Evolutionary conservation across 2,329 filamentous ascomycete species (phyloP).

Genomic region (Microcyclospora tardicrescens): DNA sequence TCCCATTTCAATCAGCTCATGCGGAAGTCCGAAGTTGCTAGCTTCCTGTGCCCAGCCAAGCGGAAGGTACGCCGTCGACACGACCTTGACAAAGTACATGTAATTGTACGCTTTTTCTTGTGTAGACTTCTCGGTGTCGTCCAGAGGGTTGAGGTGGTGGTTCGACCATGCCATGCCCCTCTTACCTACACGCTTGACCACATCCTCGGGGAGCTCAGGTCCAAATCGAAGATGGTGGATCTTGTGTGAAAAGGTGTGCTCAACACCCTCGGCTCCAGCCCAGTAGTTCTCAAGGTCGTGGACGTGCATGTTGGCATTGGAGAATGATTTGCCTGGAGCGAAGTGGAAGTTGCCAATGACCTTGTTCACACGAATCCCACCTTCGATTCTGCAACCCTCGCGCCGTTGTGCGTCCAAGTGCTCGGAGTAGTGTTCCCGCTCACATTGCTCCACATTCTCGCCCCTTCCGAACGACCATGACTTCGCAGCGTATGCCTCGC

Average conservation of each 20-base stretch:
- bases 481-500: slow-evolving; percentile 78
- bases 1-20: slow-evolving; percentile 51
- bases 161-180: slow-evolving; percentile 60
- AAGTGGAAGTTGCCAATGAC: slow-evolving; percentile 98
- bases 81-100: slow-evolving; percentile 99
- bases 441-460: slow-evolving; percentile 87
- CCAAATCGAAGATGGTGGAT: slow-evolving; percentile 89
- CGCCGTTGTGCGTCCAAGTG: slow-evolving; percentile 73
- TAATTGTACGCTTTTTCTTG: slow-evolving; percentile 80
- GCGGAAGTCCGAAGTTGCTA: slow-evolving; percentile 21
- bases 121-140: slow-evolving; percentile 63
- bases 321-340: slow-evolving; percentile 90
- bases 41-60: slow-evolving; percentile 59
- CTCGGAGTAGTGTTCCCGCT: slow-evolving; percentile 85
- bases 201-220: slow-evolving; percentile 67
- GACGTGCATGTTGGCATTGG: slow-evolving; percentile 90
- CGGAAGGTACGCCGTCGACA: slow-evolving; percentile 86
- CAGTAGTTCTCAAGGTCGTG: slow-evolving; percentile 96
- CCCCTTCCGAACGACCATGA: slow-evolving; percentile 92
- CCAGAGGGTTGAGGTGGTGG: slow-evolving; percentile 85
- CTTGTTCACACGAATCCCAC: slow-evolving; percentile 89
- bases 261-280: slow-evolving; percentile 52
- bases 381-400: slow-evolving; percentile 91
- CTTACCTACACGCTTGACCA: slow-evolving; percentile 50
- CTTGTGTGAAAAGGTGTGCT: slow-evolving; percentile 78